phyloP scores from a whole-genome alignment of 345 rosid species.

The Excoecaria cochinchinensis region DNA sequence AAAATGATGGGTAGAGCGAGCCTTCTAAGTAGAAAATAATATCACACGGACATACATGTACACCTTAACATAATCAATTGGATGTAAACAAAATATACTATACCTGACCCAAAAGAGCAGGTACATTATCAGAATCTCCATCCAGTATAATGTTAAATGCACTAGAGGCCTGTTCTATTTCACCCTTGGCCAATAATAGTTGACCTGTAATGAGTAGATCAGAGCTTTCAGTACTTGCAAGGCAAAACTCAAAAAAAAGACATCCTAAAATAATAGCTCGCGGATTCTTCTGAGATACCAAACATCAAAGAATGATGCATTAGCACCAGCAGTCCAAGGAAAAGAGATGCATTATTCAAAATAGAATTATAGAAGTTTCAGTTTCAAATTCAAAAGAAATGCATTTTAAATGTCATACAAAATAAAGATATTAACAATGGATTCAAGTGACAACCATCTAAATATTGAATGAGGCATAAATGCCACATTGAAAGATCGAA shows the following conservation, averaged over 20 bases:
- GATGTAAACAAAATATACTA: neutral
- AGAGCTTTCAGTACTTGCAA: neutral
- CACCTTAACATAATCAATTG: conserved; percentile 9
- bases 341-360: neutral
- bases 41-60: conserved; percentile 2
- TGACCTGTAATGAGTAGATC: conserved; percentile 59
- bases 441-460: neutral
- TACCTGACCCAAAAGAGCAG: conserved; percentile 99
- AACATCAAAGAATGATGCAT: neutral
- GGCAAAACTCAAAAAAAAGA: neutral
- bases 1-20: neutral
- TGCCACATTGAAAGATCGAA: neutral
- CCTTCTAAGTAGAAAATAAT: neutral
- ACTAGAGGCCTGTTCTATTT: conserved; percentile 81
- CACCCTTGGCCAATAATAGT: conserved; percentile 93
- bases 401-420: neutral
- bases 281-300: neutral
- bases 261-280: neutral
- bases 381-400: neutral
- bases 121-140: conserved; percentile 72
- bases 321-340: neutral
- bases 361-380: conserved; percentile 3
- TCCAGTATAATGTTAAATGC: conserved; percentile 87
- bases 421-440: neutral
- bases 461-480: neutral